Evolutionary conservation across 306 rosid genomes (phyloP).

Genomic region (Cucumis melo): DNA sequence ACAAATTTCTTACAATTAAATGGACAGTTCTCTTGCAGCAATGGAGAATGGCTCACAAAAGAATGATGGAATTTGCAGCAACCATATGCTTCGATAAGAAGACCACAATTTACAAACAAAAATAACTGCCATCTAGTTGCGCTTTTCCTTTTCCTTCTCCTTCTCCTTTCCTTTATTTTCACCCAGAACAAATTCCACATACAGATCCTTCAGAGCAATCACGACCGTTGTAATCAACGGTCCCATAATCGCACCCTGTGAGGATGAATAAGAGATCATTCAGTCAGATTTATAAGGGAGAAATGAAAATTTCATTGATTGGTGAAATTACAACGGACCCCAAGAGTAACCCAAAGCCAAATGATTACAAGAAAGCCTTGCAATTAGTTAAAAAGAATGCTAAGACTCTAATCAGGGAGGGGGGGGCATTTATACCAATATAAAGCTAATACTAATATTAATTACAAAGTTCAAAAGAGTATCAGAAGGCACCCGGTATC

Average conservation of each 20-base stretch:
- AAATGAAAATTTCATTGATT: neutral
- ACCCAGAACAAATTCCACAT: conserved; percentile 74
- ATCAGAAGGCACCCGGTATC: neutral
- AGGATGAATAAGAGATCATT: neutral
- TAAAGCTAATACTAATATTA: neutral
- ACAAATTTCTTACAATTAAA: conserved; percentile 4
- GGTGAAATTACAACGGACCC: neutral
- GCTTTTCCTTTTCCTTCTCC: conserved; percentile 24
- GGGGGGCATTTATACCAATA: neutral
- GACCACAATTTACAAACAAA: neutral
- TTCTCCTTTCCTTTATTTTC: conserved; percentile 30
- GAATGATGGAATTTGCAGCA: neutral
- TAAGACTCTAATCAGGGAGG: neutral
- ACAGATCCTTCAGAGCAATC: conserved; percentile 82
- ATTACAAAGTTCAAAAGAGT: neutral
- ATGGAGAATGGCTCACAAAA: neutral
- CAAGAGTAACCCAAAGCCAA: neutral
- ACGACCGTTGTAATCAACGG: conserved; percentile 88
- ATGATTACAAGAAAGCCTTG: neutral
- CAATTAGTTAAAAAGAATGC: neutral
- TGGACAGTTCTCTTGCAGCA: neutral
- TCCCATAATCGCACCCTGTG: conserved; percentile 98
- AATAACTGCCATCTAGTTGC: neutral
- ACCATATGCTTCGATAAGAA: neutral
- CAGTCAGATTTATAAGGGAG: neutral